phyloP scores from a whole-genome alignment of 306 rosid species.

The Vigna angularis region DNA sequence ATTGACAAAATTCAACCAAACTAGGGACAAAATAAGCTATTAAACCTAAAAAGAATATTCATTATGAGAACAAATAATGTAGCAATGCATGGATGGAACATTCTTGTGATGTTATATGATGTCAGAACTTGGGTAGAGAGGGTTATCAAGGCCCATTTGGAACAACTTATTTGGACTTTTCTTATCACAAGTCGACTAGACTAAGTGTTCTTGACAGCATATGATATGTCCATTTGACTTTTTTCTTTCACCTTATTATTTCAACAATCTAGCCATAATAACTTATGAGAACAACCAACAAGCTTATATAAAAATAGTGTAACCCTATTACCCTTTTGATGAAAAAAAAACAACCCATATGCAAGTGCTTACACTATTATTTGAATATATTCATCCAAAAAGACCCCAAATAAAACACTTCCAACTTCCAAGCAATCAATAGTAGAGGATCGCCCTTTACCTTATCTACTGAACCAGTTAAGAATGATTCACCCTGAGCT shows the following conservation, averaged over 20 bases:
- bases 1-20: too few relatives aligned
- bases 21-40: too few relatives aligned
- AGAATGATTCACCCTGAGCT: conserved; percentile 68
- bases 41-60: not conserved
- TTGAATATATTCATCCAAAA: not conserved
- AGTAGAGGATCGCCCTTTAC: conserved; percentile 48
- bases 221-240: not conserved
- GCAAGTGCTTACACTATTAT: not conserved
- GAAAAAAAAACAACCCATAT: not conserved
- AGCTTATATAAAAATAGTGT: not conserved
- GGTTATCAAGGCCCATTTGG: not conserved
- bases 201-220: not conserved
- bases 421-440: not conserved
- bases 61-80: not conserved
- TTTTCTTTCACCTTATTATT: not conserved
- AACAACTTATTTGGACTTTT: not conserved
- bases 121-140: not conserved
- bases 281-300: not conserved
- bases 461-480: conserved; percentile 93
- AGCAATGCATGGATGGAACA: not conserved
- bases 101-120: not conserved
- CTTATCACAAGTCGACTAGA: not conserved
- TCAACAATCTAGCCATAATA: not conserved
- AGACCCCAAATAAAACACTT: not conserved
- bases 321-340: not conserved